These are phyloP conservation scores for Globisporangium radiosum DNA, from an alignment of 352 stramenopile genomes.

Conservation along the genomic window DNA sequence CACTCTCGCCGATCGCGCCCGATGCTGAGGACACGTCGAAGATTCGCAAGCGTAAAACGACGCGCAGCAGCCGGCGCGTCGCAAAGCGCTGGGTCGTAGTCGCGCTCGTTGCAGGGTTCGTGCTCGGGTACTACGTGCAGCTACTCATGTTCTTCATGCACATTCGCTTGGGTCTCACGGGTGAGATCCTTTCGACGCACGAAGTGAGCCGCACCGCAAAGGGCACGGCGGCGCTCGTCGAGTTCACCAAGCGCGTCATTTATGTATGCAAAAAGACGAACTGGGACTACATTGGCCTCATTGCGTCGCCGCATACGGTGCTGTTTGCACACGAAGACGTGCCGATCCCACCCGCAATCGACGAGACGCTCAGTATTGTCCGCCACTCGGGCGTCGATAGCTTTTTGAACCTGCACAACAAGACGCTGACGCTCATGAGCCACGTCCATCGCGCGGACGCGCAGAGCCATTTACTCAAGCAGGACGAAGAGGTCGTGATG, in stretches of 20 bases:
- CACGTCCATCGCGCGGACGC: slow-evolving; percentile 46
- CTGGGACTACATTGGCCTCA: slow-evolving; percentile 71
- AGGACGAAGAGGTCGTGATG: slow-evolving; percentile 69
- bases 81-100: slow-evolving; percentile 16
- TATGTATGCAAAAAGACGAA: slow-evolving; percentile 75
- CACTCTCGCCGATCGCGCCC: slow-evolving; percentile 1
- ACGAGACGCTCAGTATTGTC: slow-evolving; percentile 53
- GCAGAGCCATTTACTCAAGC: slow-evolving; percentile 59
- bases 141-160: slow-evolving; percentile 62
- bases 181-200: slow-evolving; percentile 36
- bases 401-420: slow-evolving; percentile 78
- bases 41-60: slow-evolving; percentile 7
- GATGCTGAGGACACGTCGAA: slow-evolving; percentile 15
- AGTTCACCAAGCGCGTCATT: slow-evolving; percentile 52
- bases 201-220: slow-evolving; percentile 39
- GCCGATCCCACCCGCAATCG: slow-evolving; percentile 34
- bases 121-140: slow-evolving; percentile 61
- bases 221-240: slow-evolving; percentile 36
- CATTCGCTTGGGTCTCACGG: slow-evolving; percentile 50
- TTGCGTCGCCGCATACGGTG: slow-evolving; percentile 53
- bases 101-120: slow-evolving; percentile 26
- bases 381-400: slow-evolving; percentile 58
- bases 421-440: slow-evolving; percentile 74
- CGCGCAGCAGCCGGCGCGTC: neutral
- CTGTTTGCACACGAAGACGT: slow-evolving; percentile 68